Conservation (phyloP, 371 early-diverging fungal genomes). For the Funneliformis caledonium region DNA sequence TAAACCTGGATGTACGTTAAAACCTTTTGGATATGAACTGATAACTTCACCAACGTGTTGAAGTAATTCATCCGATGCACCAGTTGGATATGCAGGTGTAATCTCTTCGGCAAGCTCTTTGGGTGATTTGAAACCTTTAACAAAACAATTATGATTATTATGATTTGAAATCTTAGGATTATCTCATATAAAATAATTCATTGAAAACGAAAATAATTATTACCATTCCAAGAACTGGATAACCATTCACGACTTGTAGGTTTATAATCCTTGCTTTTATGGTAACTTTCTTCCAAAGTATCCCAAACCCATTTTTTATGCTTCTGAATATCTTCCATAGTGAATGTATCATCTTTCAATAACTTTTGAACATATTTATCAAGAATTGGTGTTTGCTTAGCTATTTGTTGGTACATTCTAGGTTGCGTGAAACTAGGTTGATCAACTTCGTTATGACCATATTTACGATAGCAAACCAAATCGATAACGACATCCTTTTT, state of each 20-base stretch:
- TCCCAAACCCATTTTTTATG: constrained; percentile 91
- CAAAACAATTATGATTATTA: neutral
- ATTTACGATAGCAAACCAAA: constrained; percentile 94
- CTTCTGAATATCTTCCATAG: constrained; percentile 77
- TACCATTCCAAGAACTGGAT: constrained; percentile 88
- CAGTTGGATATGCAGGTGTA: constrained; percentile 74
- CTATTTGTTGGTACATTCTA: constrained; percentile 92
- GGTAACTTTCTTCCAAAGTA: constrained; percentile 89
- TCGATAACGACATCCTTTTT: constrained; percentile 96
- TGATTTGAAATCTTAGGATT: neutral
- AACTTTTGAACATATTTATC: constrained; percentile 85
- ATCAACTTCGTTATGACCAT: constrained; percentile 98
- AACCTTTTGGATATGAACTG: constrained; percentile 82
- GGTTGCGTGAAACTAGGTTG: constrained; percentile 98
- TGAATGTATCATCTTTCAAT: constrained; percentile 81
- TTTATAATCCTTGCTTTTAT: constrained; percentile 87
- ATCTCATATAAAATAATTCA: neutral
- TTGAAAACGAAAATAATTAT: neutral
- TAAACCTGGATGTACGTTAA: constrained; percentile 86
- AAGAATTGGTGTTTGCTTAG: constrained; percentile 80
- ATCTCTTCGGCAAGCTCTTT: constrained; percentile 79
- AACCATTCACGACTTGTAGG: constrained; percentile 92
- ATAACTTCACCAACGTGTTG: constrained; percentile 81
- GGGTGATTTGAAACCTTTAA: constrained; percentile 74
- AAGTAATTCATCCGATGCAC: constrained; percentile 76